phyloP scores from a whole-genome alignment of 352 stramenopile species.

The Phytophthora chlamydospora region DNA sequence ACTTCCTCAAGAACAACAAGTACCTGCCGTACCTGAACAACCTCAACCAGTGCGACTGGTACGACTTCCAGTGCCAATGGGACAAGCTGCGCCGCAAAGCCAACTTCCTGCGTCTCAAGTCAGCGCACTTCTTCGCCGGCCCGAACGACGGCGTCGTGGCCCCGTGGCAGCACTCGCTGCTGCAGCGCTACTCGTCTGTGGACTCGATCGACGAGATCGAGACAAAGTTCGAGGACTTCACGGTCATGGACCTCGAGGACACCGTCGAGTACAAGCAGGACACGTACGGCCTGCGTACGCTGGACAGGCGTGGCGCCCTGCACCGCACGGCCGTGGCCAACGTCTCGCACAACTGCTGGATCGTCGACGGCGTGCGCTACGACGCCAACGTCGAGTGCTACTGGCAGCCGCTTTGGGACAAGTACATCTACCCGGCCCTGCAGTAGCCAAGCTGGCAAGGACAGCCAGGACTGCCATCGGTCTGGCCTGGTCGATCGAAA shows the following conservation, averaged over 20 bases:
- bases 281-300: conserved; percentile 39
- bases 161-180: conserved; percentile 45
- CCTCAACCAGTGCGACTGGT: conserved; percentile 15
- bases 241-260: conserved; percentile 31
- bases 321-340: conserved; percentile 22
- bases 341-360: conserved; percentile 40
- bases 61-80: conserved; percentile 11
- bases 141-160: conserved; percentile 40
- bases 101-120: conserved; percentile 47
- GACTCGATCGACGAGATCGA: conserved; percentile 26
- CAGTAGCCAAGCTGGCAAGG: conserved; percentile 1
- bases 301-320: conserved; percentile 33
- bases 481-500: no score
- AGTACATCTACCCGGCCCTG: conserved; percentile 71
- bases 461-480: background rate
- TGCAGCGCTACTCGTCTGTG: conserved; percentile 46
- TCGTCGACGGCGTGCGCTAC: conserved; percentile 62
- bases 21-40: conserved; percentile 52
- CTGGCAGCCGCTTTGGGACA: conserved; percentile 83
- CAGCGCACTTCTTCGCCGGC: conserved; percentile 47
- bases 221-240: conserved; percentile 25
- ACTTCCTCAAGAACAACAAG: conserved; percentile 37
- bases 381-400: conserved; percentile 74
- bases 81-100: conserved; percentile 36
- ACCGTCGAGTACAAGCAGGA: conserved; percentile 37